phyloP scores from a whole-genome alignment of 192 early-diverging fungal species.

The Linnemannia schmuckeri region DNA sequence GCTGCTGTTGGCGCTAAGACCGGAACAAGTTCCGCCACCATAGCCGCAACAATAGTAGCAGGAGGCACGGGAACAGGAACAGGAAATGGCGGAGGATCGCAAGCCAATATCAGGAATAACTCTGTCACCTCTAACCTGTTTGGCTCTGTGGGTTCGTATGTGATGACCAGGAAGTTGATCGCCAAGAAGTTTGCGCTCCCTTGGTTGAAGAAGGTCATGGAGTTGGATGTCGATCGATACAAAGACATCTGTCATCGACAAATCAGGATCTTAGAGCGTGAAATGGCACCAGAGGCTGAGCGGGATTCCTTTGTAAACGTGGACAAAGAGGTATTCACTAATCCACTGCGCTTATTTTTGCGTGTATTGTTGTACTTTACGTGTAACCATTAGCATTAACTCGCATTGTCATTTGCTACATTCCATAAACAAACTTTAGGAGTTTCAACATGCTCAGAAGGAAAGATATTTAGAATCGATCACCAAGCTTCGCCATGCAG shows the following conservation, averaged over 20 bases:
- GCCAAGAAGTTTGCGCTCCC: conserved; percentile 62
- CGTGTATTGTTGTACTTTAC: background rate
- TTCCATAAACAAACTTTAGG: conserved; percentile 22
- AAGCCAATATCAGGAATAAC: conserved; percentile 8
- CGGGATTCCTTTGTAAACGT: background rate
- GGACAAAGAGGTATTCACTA: conserved; percentile 29
- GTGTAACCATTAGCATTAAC: background rate
- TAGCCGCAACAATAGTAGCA: conserved; percentile 11
- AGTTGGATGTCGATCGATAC: conserved; percentile 57
- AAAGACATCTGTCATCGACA: conserved; percentile 55
- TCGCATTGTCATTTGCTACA: background rate
- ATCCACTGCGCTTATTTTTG: background rate
- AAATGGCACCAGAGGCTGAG: conserved; percentile 38
- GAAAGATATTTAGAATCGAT: conserved; percentile 60
- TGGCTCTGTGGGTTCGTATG: conserved; percentile 60
- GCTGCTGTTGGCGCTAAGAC: background rate
- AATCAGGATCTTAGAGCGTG: conserved; percentile 57
- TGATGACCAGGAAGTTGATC: conserved; percentile 59
- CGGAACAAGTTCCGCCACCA: background rate
- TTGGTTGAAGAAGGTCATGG: conserved; percentile 63
- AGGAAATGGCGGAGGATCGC: background rate
- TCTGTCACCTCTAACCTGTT: conserved; percentile 29
- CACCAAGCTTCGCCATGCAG: conserved; percentile 60
- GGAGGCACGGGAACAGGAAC: conserved; percentile 1
- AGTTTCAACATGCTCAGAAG: conserved; percentile 33